Percentiles rank a stretch among this genome's conserved stretches.
Evolutionary conservation across 176 grass and related monocot genomes (phyloP).

Genomic region (Pontederia crassipes): DNA sequence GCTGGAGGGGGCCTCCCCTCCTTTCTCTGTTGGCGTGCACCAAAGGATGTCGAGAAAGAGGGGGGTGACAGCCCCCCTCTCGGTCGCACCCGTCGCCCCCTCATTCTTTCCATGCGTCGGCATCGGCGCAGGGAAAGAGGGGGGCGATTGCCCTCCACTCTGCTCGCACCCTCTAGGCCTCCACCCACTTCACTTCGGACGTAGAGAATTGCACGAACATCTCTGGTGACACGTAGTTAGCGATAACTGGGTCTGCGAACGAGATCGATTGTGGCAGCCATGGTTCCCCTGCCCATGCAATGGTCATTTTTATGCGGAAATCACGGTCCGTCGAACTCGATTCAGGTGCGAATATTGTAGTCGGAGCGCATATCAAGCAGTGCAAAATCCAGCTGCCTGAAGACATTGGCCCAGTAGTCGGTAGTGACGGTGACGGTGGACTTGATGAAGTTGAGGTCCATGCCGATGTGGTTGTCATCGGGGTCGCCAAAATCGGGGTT

Average conservation of each 20-base stretch:
- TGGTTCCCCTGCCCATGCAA: slow-evolving; percentile 16
- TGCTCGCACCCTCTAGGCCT: not conserved
- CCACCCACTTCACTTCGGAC: slow-evolving; percentile 28
- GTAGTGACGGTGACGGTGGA: not conserved
- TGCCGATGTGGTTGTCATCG: slow-evolving; percentile 44
- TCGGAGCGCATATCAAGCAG: slow-evolving; percentile 23
- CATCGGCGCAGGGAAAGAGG: too few species aligned
- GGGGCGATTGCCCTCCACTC: too few species aligned
- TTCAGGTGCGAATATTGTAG: too few species aligned
- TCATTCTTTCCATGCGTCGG: too few species aligned
- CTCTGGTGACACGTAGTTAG: slow-evolving; percentile 19
- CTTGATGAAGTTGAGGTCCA: slow-evolving; percentile 26
- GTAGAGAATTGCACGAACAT: slow-evolving; percentile 45
- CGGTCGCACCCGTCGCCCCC: too few species aligned
- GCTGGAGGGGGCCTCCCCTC: too few species aligned
- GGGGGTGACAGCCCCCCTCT: too few species aligned
- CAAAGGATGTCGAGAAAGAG: too few species aligned
- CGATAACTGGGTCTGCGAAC: not conserved
- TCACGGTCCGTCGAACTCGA: too few species aligned
- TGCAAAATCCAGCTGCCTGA: slow-evolving; percentile 18
- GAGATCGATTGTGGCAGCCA: slow-evolving; percentile 24
- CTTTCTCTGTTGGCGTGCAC: too few species aligned
- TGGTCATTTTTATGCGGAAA: not conserved
- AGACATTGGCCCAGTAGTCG: slow-evolving; percentile 24
- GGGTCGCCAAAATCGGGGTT: slow-evolving; percentile 35